Base-by-base conservation (phyloP, 495 filamentous ascomycete species). In the Xylaria telfairii region DNA sequence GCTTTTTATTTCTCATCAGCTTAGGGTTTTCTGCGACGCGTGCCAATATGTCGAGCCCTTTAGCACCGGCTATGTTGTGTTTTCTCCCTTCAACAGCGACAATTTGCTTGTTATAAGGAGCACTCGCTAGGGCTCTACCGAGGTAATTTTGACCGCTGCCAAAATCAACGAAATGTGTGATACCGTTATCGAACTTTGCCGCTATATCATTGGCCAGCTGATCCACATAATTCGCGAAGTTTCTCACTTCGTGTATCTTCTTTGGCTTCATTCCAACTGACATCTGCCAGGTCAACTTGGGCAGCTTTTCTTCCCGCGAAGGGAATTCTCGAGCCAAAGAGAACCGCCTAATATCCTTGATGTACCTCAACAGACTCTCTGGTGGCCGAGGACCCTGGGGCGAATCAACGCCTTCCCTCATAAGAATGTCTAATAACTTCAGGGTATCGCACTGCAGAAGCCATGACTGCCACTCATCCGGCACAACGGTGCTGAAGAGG, bases 141-240 rank as follows among this genome's bases (percentile, higher is more conserved):
- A 99, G 88, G 76, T 99, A 99, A 74, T 96, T 98, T 76, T 98
- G 96, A 0, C 96, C 96, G 60, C 93, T 96, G 28, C 96, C 96
- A 79, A 97, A 97, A 80, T 99, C 96, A 64, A 98, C 89, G 67
- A 98, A 87, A 82, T 98, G 95, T 0, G 93, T 93, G 63, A 97
- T 90, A n/a, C 77, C 72, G 65, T 65, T 74, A n/a, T 77, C 76
- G 39, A 77, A 77, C 3, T 74, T 71, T 3, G 73, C 57, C 49
- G 81, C 77, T 67, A 90, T 81, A 30, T 86, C 81, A 42, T 83
- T 81, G 4, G 87, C 85, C 21, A 93, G 84, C 42, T 81, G 74
- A 65, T 87, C 83, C 65, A 90, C 84, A 71, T 87, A 85, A 51
- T 85, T 79, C 2, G 85, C 80, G 63, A 93, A 89, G 46, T 89